Evolutionary conservation across 441 rosid genomes (phyloP).

Genomic region (Brassica balearica): DNA sequence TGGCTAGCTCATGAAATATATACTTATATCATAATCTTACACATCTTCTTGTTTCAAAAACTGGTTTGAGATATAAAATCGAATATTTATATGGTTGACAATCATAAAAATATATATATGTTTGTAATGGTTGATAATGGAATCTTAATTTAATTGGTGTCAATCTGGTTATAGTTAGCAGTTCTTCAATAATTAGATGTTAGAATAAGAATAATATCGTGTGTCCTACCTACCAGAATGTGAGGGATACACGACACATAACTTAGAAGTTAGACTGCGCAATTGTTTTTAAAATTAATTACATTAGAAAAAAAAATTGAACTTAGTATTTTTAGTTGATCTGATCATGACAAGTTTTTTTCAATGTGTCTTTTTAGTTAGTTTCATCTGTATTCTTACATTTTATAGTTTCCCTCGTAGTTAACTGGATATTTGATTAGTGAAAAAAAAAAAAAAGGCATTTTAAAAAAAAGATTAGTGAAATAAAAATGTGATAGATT

Average conservation of each 20-base stretch:
- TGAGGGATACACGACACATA: constrained; percentile 13
- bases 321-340: constrained; percentile 7
- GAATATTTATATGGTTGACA: not conserved
- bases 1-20: constrained; percentile 1
- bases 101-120: not conserved
- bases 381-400: not conserved
- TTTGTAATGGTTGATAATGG: not conserved
- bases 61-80: not conserved
- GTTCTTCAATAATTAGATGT: constrained; percentile 14
- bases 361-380: not conserved
- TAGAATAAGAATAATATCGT: constrained; percentile 13
- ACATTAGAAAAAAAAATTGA: not conserved
- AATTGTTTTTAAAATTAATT: not conserved
- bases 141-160: constrained; percentile 5
- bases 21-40: not conserved
- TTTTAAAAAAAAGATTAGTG: too few relatives aligned
- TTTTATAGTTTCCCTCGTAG: not conserved
- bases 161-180: constrained; percentile 32
- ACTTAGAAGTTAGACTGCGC: constrained; percentile 25
- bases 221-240: constrained; percentile 26
- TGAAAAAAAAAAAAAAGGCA: too few relatives aligned
- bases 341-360: not conserved
- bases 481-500: not conserved
- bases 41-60: not conserved
- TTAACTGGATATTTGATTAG: not conserved